Conservation (phyloP, 768 basidiomycete genomes). For the Amanita pallidorosea region DNA sequence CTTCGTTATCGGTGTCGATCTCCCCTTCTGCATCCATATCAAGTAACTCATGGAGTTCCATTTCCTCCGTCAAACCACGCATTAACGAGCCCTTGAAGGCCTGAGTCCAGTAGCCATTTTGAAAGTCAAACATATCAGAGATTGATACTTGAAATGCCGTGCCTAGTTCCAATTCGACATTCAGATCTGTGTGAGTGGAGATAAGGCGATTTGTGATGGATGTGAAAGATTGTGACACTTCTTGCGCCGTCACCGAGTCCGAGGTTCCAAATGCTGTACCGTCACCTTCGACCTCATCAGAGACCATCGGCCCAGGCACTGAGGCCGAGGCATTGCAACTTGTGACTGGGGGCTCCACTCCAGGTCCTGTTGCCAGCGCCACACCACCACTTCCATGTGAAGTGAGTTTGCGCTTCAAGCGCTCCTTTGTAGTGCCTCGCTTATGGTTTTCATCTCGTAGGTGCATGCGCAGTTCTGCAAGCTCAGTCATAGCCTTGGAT, state of each 20-base stretch:
- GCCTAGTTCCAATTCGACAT: not conserved
- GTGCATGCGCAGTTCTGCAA: not conserved
- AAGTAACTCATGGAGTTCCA: constrained; percentile 11
- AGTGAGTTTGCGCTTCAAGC: not conserved
- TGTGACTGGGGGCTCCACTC: not conserved
- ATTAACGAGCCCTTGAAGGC: not conserved
- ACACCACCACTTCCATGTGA: not conserved
- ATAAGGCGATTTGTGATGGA: not conserved
- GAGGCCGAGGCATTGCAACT: not conserved
- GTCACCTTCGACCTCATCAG: not conserved
- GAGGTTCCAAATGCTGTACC: not conserved
- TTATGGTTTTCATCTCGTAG: not conserved
- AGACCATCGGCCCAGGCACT: not conserved
- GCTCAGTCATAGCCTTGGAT: not conserved
- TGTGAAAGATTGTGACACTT: not conserved
- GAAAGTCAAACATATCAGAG: constrained; percentile 2
- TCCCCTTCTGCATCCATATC: constrained; percentile 13
- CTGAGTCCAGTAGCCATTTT: constrained; percentile 5
- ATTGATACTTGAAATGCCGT: not conserved
- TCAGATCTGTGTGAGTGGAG: not conserved
- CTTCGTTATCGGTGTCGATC: constrained; percentile 4
- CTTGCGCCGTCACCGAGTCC: too few relatives aligned
- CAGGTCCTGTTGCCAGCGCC: not conserved
- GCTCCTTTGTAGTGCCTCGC: not conserved
- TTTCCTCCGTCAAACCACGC: constrained; percentile 9